Evolutionary conservation across 441 rosid species (phyloP), one percentile per base, ranked within the genome.

Genomic region (Erodium trifolium): DNA sequence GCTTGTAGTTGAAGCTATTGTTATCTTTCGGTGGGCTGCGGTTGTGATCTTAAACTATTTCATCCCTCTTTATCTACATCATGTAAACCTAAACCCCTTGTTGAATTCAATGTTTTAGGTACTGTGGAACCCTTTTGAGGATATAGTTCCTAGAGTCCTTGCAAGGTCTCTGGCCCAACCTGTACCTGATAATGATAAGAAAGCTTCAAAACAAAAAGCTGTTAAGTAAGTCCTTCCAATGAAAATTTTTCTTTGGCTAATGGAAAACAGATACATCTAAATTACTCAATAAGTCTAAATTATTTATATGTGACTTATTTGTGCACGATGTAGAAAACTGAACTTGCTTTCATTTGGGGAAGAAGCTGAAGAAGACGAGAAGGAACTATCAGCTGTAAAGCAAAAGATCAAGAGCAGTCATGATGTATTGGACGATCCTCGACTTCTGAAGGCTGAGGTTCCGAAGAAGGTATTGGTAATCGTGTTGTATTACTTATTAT

Each of bases 311-410:
- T 68, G 71, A 77, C 63, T 60, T 73, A 37, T 68, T 3, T 69
- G 67, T 82, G 66, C 66, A 65, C 19, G 63, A 59, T 83, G 76
- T 80, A 93, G 97, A 79, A 89, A 91, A 78, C 80, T 91, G 79
- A 91, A 84, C 79, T 72, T 93, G 81, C 96, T 93, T 51, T 93
- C 99, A 19, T 91, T 91, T 65, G 99, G 99, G 66, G 99, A 93
- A 72, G 99, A 91, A 82, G 99, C 95, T 70, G 99, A 91, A 81
- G 96, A 93, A 75, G 97, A 88, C 69, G 90, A 91, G 79, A 93
- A 86, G 73, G 90, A 88, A 78, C 73, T 93, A 66, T 89, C 84
- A 51, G 76, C 80, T 65, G 82, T 81, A 3, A 88, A 87, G 76
- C 86, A 83, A 78, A 93, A 89, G 81, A 91, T 89, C 43, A 91